A percentile compares a stretch with the other conserved stretches of the same genome.
Conservation (phyloP, 2,329 filamentous ascomycete species). For the Fusarium proliferatum region DNA sequence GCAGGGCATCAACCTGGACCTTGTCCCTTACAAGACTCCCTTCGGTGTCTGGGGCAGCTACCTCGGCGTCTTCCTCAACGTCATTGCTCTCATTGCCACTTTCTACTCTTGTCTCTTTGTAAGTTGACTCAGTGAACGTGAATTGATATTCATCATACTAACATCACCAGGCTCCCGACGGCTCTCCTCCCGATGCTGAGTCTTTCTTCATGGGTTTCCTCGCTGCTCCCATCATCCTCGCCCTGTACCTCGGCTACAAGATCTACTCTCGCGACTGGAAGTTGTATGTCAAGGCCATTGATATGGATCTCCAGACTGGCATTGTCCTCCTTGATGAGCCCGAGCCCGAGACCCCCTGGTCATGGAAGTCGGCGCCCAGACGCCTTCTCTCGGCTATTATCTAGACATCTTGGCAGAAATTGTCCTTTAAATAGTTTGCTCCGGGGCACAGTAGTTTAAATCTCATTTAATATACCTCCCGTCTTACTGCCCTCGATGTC, state of each 20-base stretch:
- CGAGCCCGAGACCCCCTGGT: conserved; percentile 72
- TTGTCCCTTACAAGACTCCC: conserved; percentile 85
- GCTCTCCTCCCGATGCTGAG: conserved; percentile 75
- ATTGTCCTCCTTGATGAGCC: conserved; percentile 72
- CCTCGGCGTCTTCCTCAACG: conserved; percentile 80
- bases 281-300: conserved; percentile 69
- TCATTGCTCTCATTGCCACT: conserved; percentile 80
- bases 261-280: conserved; percentile 71
- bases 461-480: background rate
- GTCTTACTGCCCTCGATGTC: background rate
- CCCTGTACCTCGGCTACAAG: conserved; percentile 81
- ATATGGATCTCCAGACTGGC: conserved; percentile 90
- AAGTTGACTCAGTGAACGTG: background rate
- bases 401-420: background rate
- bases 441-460: background rate
- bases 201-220: conserved; percentile 80
- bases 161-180: conserved; percentile 47
- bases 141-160: background rate
- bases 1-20: conserved; percentile 73
- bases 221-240: conserved; percentile 73
- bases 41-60: conserved; percentile 85
- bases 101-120: conserved; percentile 73
- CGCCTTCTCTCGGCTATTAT: conserved; percentile 15
- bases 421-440: background rate
- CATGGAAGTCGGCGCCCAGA: background rate